Conservation (phyloP, 768 basidiomycete genomes). For the Hemileccinum rubropunctum region DNA sequence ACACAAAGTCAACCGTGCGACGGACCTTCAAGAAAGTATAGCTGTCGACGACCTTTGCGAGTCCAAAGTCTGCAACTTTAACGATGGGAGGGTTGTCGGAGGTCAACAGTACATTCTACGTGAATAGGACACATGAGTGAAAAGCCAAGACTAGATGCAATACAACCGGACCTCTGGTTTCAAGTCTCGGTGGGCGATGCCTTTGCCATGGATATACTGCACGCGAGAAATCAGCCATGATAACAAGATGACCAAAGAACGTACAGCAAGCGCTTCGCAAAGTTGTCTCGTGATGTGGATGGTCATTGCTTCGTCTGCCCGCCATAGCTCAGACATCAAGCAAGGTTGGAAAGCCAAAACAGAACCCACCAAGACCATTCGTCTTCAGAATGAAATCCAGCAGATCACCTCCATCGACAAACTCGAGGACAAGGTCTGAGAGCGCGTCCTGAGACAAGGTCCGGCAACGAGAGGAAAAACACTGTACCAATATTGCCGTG, state of each 20-base stretch:
- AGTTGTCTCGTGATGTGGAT: constrained; percentile 78
- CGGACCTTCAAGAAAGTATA: constrained; percentile 72
- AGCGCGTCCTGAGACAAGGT: constrained; percentile 23
- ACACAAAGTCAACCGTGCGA: neutral
- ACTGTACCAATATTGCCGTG: constrained; percentile 57
- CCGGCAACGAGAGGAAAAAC: neutral
- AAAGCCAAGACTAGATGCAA: neutral
- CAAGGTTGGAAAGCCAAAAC: neutral
- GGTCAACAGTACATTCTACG: constrained; percentile 82
- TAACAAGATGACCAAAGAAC: constrained; percentile 16
- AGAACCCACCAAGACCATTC: constrained; percentile 57
- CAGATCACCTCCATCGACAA: constrained; percentile 85
- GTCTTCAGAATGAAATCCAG: constrained; percentile 70
- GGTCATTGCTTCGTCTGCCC: constrained; percentile 52
- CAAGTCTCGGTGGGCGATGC: constrained; percentile 89
- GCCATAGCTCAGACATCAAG: neutral
- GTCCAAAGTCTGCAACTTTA: constrained; percentile 95
- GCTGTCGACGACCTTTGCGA: constrained; percentile 88
- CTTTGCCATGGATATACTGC: constrained; percentile 67
- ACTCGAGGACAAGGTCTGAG: constrained; percentile 79
- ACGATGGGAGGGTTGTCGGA: constrained; percentile 61
- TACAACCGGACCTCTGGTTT: constrained; percentile 70
- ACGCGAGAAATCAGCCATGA: constrained; percentile 3
- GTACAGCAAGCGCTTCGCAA: constrained; percentile 72
- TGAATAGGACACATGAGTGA: constrained; percentile 1